These are phyloP conservation scores for Asterionellopsis glacialis DNA, from an alignment of 108 stramenopile genomes.

Conservation along the genomic window DNA sequence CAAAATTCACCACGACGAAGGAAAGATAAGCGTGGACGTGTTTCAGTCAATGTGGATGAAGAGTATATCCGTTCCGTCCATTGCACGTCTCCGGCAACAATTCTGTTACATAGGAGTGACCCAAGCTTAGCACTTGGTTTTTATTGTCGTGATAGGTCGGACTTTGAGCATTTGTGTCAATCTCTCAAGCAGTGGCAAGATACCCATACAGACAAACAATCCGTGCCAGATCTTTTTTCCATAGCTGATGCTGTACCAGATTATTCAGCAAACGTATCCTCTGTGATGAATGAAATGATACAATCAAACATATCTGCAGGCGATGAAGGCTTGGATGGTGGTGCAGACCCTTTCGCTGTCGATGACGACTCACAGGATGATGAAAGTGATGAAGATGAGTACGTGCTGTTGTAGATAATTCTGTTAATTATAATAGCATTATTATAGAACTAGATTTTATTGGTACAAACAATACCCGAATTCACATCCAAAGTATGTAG, in stretches of 20 bases:
- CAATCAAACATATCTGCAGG: neutral
- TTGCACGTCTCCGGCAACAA: conserved; percentile 38
- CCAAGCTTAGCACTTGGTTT: conserved; percentile 85
- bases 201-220: conserved; percentile 11
- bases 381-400: conserved; percentile 51
- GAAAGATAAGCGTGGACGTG: neutral
- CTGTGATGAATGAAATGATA: conserved; percentile 56
- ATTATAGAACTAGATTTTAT: neutral
- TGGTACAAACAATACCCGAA: neutral
- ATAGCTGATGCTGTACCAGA: conserved; percentile 66
- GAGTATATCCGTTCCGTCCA: conserved; percentile 74
- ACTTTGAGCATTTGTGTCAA: conserved; percentile 52
- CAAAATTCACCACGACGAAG: conserved; percentile 64
- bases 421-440: neutral
- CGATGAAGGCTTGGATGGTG: neutral
- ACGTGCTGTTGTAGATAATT: conserved; percentile 39
- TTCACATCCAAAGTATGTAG: neutral
- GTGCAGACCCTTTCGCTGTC: conserved; percentile 2
- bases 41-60: conserved; percentile 46
- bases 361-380: conserved; percentile 21
- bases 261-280: conserved; percentile 54
- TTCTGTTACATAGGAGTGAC: conserved; percentile 71
- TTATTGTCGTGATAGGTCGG: conserved; percentile 63
- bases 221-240: conserved; percentile 57
- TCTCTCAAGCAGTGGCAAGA: conserved; percentile 32